Evolutionary conservation across 1,284 basidiomycete genomes (phyloP), one percentile per base, ranked within the genome.

Genomic region (Apiotrichum sp.): DNA sequence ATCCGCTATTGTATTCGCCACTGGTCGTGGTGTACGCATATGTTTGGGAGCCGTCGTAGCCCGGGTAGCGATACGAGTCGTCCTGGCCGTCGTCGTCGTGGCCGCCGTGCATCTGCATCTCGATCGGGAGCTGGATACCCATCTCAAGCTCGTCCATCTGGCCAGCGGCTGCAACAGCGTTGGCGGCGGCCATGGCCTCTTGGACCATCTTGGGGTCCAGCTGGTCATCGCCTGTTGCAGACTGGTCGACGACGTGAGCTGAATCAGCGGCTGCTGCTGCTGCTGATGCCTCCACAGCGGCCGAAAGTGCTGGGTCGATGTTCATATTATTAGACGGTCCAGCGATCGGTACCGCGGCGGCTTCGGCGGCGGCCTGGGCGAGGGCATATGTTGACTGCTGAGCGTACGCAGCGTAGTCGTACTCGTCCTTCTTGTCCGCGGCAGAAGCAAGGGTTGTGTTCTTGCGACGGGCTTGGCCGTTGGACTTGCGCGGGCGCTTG

Each of bases 71-170:
- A 32, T 46, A 46, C 13, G 32, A 11, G 11, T 46, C 44, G 44
- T 46, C 44, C 36, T 43, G 57, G 38, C 61, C 68, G 44, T 64
- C 66, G 45, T 68, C 68, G 54, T 68, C 64, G 35, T 58, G 62
- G 39, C 56, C 59, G 41, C 63, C 62, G 59, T 74, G 72, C 70
- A 72, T 72, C 53, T 73, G 71, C 72, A 74, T 74, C 56, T 74
- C 72, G 57, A 73, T 71, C 8, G 72, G 72, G 42, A 74, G 53
- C 53, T 73, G 67, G 45, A 74, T 72, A 31, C 72, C 72, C 71
- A 74, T 72, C 39, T 74, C 72, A 56, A 74, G 55, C 53, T 74
- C 72, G 60, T 74, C 72, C 63, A 74, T 74, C 57, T 72, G 69
- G 7, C 66, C 66, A 0, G 57, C 64, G 14, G 53, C 57, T 3